Percentiles rank a stretch among this genome's conserved stretches.
These are phyloP conservation scores for Polygonum aviculare DNA, from an alignment of 148 eudicot genomes.

Conservation along the genomic window DNA sequence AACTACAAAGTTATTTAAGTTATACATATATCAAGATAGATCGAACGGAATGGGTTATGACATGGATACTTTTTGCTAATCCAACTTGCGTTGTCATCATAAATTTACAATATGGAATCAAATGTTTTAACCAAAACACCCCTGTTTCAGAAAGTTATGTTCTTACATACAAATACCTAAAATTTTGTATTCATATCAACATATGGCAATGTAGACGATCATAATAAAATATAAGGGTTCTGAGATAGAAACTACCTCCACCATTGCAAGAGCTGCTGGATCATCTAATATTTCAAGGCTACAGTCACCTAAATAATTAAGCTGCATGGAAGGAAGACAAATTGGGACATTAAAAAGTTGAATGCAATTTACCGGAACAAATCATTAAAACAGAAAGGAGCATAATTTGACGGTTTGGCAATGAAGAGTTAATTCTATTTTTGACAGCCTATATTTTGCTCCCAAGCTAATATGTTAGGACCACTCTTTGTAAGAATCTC, in stretches of 20 bases:
- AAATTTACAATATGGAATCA: neutral
- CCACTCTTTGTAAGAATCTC: too few species aligned
- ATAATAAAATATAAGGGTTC: neutral
- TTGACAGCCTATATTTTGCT: neutral
- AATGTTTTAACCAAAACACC: neutral
- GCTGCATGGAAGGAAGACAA: conserved; percentile 35
- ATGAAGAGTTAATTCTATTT: neutral
- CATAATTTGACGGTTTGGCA: neutral
- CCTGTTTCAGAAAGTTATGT: neutral
- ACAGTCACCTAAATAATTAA: conserved; percentile 85
- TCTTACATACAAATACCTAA: neutral
- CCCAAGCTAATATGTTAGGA: neutral
- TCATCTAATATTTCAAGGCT: conserved; percentile 92
- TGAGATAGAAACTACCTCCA: conserved; percentile 51
- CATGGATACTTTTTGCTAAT: neutral
- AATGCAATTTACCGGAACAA: neutral
- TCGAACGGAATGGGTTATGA: neutral
- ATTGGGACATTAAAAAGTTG: neutral
- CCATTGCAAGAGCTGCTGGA: conserved; percentile 74
- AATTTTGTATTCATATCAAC: neutral
- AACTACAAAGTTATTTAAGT: neutral
- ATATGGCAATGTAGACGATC: neutral
- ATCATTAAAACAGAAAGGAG: neutral
- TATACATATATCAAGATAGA: neutral
- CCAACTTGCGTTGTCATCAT: neutral